Evolutionary conservation across 257 asterid genomes (phyloP).

Genomic region (Coffea eugenioides): DNA sequence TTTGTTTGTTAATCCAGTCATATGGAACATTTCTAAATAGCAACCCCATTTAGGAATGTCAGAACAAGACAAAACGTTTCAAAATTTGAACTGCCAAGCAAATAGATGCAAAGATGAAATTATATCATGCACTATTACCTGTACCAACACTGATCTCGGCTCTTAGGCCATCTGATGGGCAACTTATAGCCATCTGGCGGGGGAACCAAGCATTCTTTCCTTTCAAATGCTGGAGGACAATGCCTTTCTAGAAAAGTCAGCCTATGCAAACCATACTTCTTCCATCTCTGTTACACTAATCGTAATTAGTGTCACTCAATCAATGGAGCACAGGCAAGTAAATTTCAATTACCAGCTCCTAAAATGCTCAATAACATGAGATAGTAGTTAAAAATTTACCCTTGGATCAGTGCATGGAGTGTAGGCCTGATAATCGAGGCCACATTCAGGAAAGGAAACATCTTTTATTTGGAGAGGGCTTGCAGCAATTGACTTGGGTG

Average conservation of each 20-base stretch:
- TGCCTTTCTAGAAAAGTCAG: conserved; percentile 78
- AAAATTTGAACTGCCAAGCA: neutral
- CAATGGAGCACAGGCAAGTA: neutral
- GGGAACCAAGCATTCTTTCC: conserved; percentile 75
- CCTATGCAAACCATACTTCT: conserved; percentile 52
- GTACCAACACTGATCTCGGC: conserved; percentile 86
- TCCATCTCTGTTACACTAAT: conserved; percentile 65
- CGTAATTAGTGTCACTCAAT: neutral
- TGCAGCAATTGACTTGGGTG: conserved; percentile 31
- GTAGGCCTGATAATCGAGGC: conserved; percentile 76
- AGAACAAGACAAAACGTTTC: neutral
- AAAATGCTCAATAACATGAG: conserved; percentile 3
- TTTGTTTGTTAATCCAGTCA: conserved; percentile 94
- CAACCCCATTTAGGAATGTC: neutral
- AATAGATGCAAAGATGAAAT: neutral
- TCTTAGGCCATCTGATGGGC: conserved; percentile 90
- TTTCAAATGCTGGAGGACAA: conserved; percentile 81
- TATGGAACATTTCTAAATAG: conserved; percentile 82
- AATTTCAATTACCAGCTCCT: neutral
- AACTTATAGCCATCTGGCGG: conserved; percentile 83
- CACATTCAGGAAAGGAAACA: conserved; percentile 63
- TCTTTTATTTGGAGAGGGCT: conserved; percentile 58
- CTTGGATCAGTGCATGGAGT: conserved; percentile 99
- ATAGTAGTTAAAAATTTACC: conserved; percentile 34
- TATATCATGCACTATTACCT: conserved; percentile 40